Evolutionary conservation across 164 flowering plant species (phyloP), one percentile per base, ranked within the genome.

Genomic region (Litsea cubeba): DNA sequence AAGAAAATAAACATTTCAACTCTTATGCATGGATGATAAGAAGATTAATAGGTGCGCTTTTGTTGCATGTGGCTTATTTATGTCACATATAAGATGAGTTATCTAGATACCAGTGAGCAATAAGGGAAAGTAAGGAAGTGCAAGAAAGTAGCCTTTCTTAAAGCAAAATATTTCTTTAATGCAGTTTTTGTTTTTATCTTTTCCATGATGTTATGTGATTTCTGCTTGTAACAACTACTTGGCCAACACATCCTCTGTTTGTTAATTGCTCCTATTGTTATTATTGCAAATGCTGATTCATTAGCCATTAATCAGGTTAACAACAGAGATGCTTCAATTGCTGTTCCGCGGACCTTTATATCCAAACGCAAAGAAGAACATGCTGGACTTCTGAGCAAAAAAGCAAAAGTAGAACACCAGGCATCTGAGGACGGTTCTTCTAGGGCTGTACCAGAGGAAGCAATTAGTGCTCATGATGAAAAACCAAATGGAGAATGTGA

Each of bases 301-400:
- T 23, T 49, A 22, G 24, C 22, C 25, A 30, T 50, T 23, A 30
- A 71, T 51, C 86, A 96, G 99, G 99, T 96, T 71, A 90, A 94
- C 79, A 96, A 96, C 82, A 84, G 99, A 74, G 99, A 92, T 78
- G 74, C 92, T 69, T 96, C 99, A 20, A 89, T 96, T 81, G 97
- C 98, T 54, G 97, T 94, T 51, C 71, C 91, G 83, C 88, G 98
- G 87, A 76, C 93, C 64, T 94, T 83, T 82, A 84, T 92, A 65
- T 81, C 85, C 22, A 91, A 89, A 79, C 87, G 92, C 74, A 84
- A 89, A 72, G 84, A 87, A 68, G 98, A 96, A 81, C 97, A 92
- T 88, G 89, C 82, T 77, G 85, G 89, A 72, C 71, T 75, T 81
- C 62, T 86, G 80, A 79, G 83, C 46, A 90, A 75, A 80, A 85